Evolutionary conservation across 2,329 filamentous ascomycete species (phyloP).

Genomic region (Pseudogymnoascus sp.): DNA sequence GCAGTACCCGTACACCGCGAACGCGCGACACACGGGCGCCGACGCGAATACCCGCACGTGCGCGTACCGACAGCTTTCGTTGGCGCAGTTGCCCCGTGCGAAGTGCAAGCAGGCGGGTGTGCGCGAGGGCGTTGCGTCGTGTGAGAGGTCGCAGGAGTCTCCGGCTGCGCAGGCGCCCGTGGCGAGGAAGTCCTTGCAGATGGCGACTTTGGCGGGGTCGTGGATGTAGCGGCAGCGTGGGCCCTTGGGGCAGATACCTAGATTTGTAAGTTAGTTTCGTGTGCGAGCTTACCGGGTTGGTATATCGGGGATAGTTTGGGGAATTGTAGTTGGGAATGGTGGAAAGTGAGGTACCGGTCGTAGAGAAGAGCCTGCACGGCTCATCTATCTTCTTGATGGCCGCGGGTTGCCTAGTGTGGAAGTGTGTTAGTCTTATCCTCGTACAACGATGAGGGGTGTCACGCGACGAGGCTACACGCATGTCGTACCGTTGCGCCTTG

Average conservation of each 20-base stretch:
- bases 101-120: constrained; percentile 86
- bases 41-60: constrained; percentile 71
- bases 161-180: constrained; percentile 71
- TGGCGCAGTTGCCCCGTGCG: constrained; percentile 81
- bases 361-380: constrained; percentile 64
- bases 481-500: constrained; percentile 64
- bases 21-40: constrained; percentile 73
- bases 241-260: constrained; percentile 81
- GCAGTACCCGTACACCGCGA: constrained; percentile 84
- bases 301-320: background rate
- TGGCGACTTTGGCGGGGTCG: constrained; percentile 76
- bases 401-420: constrained; percentile 30
- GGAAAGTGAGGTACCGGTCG: constrained; percentile 49
- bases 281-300: background rate
- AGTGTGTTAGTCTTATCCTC: constrained; percentile 21
- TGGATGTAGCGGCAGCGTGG: constrained; percentile 73
- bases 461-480: constrained; percentile 34
- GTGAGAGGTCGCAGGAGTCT: constrained; percentile 80
- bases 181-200: constrained; percentile 80
- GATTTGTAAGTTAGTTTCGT: constrained; percentile 9
- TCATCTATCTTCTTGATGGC: constrained; percentile 60
- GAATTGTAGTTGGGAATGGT: constrained; percentile 9
- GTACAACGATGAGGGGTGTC: constrained; percentile 1
- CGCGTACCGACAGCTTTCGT: constrained; percentile 75
- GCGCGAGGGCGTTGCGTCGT: constrained; percentile 74